These are phyloP conservation scores for Heritiera littoralis DNA, from an alignment of 345 rosid species.

Conservation along the genomic window DNA sequence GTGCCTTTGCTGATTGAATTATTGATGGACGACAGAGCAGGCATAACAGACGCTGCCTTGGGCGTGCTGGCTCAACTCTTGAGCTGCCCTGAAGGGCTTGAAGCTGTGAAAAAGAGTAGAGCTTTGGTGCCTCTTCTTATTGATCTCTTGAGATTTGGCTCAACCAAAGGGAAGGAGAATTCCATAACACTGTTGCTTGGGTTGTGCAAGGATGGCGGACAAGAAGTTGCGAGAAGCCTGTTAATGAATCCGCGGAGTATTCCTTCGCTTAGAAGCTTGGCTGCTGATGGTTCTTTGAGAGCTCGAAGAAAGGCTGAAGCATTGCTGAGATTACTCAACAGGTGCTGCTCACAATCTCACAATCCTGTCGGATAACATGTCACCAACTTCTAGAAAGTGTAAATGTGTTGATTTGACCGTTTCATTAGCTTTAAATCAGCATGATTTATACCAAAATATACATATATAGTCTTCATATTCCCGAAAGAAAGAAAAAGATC, in stretches of 20 bases:
- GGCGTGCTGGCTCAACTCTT: slow-evolving; percentile 46
- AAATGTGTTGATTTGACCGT: slow-evolving; percentile 27
- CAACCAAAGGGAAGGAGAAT: slow-evolving; percentile 63
- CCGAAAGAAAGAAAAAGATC: too few species aligned
- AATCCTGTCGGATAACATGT: slow-evolving; percentile 31
- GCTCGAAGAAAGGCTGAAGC: slow-evolving; percentile 69
- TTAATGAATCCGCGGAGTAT: slow-evolving; percentile 61
- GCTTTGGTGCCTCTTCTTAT: slow-evolving; percentile 58
- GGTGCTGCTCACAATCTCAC: slow-evolving; percentile 58
- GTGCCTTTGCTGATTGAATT: slow-evolving; percentile 57
- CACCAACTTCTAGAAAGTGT: slow-evolving; percentile 1
- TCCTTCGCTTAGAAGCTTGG: slow-evolving; percentile 65
- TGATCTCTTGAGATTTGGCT: slow-evolving; percentile 66
- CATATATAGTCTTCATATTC: not conserved
- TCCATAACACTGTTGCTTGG: slow-evolving; percentile 60
- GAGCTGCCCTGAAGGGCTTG: slow-evolving; percentile 51
- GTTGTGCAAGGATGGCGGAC: slow-evolving; percentile 65
- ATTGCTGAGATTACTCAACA: slow-evolving; percentile 59
- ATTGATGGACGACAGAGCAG: slow-evolving; percentile 65
- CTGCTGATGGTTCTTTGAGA: slow-evolving; percentile 56
- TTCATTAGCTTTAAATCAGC: too few species aligned
- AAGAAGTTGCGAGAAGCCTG: slow-evolving; percentile 50
- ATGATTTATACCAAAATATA: not conserved
- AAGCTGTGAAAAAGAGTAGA: slow-evolving; percentile 47
- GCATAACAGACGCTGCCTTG: slow-evolving; percentile 67